Base-by-base conservation (phyloP, 2,329 filamentous ascomycete species). In the Diaporthe sp. region DNA sequence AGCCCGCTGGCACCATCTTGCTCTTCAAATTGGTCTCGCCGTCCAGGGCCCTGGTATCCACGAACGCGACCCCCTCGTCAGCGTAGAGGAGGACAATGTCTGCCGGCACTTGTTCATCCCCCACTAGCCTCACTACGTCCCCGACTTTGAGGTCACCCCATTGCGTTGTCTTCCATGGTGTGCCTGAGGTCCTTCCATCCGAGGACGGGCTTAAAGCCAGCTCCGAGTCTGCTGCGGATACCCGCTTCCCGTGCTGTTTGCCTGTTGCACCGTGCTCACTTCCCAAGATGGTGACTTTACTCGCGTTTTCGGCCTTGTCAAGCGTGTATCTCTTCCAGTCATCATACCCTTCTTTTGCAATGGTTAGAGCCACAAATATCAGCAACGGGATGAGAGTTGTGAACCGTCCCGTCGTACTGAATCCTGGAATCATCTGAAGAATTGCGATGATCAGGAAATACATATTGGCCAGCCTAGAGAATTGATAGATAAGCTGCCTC, bases 291-390 rank as follows among this genome's bases (percentile, higher is more conserved):
- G 85, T 88, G 2, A 86, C 86, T 13, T 85, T 83, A 63, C 86
- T 85, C 5, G 89, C 88, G 81, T 98, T 98, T 83, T 98, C 95
- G 28, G 94, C 90, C 80, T 93, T 95, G 81, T 98, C 95, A 58
- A 97, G 87, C 20, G 93, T 90, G 83, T 97, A 94, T 76, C 95
- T 89, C 80, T 94, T 91, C 80, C 93, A 92, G 83, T 98, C 95
- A 82, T 98, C 95, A 79, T 95, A 97, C 0, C 95, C 95, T 85
- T 98, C 95, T 82, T 98, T 98, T 39, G 89, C 89, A 80, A 98
- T 94, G 0, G 95, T 97, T 75, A 98, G 87, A 44, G 92, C 87
- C 60, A 98, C 94, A 82, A 95, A 95, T 82, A 95, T 93, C 77
- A 93, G 82, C 58, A 95, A 84, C 1, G 94, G 94, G 60, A 95